Conservation (phyloP, 2,329 filamentous ascomycete species). For the Xylariaceae sp. region DNA sequence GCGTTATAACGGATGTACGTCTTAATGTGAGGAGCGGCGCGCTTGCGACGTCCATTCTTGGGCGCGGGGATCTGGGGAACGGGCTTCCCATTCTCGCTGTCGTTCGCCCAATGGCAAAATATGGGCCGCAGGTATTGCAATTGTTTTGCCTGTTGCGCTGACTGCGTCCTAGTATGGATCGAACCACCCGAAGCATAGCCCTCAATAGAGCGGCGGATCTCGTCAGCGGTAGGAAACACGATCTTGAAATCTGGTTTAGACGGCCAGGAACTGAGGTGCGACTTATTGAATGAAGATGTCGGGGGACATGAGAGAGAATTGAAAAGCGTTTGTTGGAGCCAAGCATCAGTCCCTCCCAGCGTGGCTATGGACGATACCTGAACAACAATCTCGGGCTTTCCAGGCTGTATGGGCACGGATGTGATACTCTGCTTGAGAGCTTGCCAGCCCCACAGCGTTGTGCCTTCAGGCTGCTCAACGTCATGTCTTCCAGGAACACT, state of each 20-base stretch:
- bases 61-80: neutral
- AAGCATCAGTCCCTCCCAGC: slow-evolving; percentile 64
- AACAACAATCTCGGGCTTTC: slow-evolving; percentile 46
- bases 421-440: slow-evolving; percentile 58
- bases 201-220: slow-evolving; percentile 71
- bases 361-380: slow-evolving; percentile 83
- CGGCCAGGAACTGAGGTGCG: slow-evolving; percentile 3
- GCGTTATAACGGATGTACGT: slow-evolving; percentile 69
- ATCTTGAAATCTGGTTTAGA: slow-evolving; percentile 57
- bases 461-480: slow-evolving; percentile 37
- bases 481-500: slow-evolving; percentile 70
- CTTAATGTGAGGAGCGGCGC: slow-evolving; percentile 84
- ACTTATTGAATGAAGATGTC: slow-evolving; percentile 2
- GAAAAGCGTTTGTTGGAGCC: slow-evolving; percentile 66
- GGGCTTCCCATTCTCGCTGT: slow-evolving; percentile 33
- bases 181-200: slow-evolving; percentile 75
- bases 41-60: slow-evolving; percentile 54
- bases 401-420: slow-evolving; percentile 34
- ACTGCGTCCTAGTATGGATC: slow-evolving; percentile 77
- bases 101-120: slow-evolving; percentile 72
- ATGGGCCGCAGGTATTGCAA: slow-evolving; percentile 66
- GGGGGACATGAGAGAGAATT: slow-evolving; percentile 36
- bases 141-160: slow-evolving; percentile 66
- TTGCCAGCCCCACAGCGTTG: slow-evolving; percentile 72
- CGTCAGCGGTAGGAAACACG: slow-evolving; percentile 75